These are phyloP conservation scores for Bryoglossum gracile DNA, from an alignment of 495 filamentous ascomycete genomes.

Conservation along the genomic window DNA sequence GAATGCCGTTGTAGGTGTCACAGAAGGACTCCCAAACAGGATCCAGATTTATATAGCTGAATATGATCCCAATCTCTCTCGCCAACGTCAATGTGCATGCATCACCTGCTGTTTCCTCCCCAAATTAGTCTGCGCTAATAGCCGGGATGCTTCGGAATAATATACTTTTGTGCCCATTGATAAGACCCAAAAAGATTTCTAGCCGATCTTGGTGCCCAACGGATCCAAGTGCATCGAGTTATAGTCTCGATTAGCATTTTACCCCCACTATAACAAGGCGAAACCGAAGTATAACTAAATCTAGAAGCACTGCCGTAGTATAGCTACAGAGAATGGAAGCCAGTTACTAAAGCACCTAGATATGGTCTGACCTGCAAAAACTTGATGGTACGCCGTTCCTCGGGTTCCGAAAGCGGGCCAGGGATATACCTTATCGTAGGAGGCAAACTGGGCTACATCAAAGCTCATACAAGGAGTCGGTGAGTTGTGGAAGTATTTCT, in stretches of 20 bases:
- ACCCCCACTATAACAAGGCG: neutral
- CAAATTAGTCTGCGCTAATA: neutral
- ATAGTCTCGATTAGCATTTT: neutral
- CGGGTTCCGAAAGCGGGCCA: slow-evolving; percentile 29
- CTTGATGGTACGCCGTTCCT: neutral
- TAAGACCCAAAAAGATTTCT: neutral
- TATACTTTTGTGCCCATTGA: neutral
- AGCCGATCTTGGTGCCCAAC: neutral
- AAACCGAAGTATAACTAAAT: neutral
- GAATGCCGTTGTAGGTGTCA: slow-evolving; percentile 1
- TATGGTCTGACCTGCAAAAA: neutral
- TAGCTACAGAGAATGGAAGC: neutral
- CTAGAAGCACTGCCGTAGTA: neutral
- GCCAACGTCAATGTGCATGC: neutral
- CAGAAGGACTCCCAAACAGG: neutral
- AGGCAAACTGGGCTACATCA: neutral
- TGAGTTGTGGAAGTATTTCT: slow-evolving; percentile 3
- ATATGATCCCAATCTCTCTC: neutral
- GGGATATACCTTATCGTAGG: slow-evolving; percentile 28
- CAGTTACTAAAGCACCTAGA: neutral
- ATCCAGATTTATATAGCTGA: neutral
- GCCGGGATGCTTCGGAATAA: neutral
- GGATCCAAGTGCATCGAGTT: neutral
- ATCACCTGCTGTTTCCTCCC: neutral
- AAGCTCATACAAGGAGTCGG: neutral